These are phyloP conservation scores for Lunasporangiospora selenospora DNA, from an alignment of 192 early-diverging fungal genomes.

Conservation along the genomic window DNA sequence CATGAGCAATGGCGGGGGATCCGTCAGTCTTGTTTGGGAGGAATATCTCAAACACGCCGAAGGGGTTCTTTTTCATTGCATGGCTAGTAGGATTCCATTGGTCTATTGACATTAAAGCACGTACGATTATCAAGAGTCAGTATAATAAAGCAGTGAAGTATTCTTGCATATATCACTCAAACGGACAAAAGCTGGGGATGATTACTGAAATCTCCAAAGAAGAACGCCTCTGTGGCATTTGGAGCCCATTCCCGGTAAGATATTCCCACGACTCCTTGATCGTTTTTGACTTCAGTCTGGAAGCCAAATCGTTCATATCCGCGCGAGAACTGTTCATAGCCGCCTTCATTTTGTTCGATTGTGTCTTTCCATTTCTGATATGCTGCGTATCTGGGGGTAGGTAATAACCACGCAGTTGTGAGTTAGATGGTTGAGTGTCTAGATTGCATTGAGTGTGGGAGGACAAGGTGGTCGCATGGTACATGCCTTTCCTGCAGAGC, in stretches of 20 bases:
- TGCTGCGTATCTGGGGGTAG: conserved; percentile 52
- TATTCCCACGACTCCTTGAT: too few relatives aligned
- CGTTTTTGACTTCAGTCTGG: conserved; percentile 61
- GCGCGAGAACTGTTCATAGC: conserved; percentile 84
- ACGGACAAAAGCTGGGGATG: not conserved
- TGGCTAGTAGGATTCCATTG: conserved; percentile 81
- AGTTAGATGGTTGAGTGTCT: not conserved
- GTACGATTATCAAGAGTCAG: not conserved
- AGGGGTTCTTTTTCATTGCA: conserved; percentile 80
- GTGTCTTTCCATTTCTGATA: conserved; percentile 74
- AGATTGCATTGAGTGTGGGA: not conserved
- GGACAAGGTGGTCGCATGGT: not conserved
- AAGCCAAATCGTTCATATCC: conserved; percentile 87
- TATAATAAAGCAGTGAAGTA: not conserved
- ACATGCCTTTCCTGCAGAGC: conserved; percentile 66
- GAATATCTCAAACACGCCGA: conserved; percentile 82
- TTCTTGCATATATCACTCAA: not conserved
- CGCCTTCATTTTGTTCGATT: conserved; percentile 75
- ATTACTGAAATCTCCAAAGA: conserved; percentile 95
- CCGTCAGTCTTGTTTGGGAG: conserved; percentile 71
- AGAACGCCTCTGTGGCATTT: conserved; percentile 72
- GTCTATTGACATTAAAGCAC: conserved; percentile 56
- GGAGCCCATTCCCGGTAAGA: conserved; percentile 98
- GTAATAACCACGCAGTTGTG: not conserved
- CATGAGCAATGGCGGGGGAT: conserved; percentile 77